A percentile compares a stretch with the other conserved stretches of the same genome.
Evolutionary conservation across 345 rosid species (phyloP).

Genomic region (Eucalyptus viminalis): DNA sequence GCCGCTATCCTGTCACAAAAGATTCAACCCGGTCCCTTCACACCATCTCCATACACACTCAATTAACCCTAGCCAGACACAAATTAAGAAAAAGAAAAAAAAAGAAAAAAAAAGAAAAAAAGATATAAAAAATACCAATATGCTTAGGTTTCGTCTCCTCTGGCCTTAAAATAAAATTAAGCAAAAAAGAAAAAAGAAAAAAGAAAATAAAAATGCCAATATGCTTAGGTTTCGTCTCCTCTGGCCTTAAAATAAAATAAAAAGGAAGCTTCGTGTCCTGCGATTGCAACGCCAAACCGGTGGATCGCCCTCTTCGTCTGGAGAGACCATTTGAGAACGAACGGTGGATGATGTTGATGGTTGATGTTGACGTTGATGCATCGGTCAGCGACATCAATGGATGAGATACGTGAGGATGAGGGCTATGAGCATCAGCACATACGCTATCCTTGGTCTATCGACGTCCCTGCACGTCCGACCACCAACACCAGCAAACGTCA

Average conservation of each 20-base stretch:
- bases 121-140: too few relatives aligned
- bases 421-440: constrained; percentile 75
- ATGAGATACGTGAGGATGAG: constrained; percentile 76
- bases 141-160: too few relatives aligned
- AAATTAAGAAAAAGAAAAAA: neutral
- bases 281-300: neutral
- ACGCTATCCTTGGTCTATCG: constrained; percentile 86
- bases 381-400: constrained; percentile 14
- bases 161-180: too few relatives aligned
- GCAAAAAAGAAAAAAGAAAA: too few relatives aligned
- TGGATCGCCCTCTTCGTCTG: neutral
- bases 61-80: neutral
- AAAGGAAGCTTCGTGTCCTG: too few relatives aligned
- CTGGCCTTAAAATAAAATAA: neutral
- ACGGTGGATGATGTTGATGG: neutral
- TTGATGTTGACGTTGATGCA: neutral
- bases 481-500: neutral
- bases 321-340: neutral
- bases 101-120: too few relatives aligned
- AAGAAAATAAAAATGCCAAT: neutral
- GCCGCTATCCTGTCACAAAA: neutral
- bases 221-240: neutral
- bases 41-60: neutral
- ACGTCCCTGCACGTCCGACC: constrained; percentile 33
- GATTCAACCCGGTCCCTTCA: neutral